A percentile compares a stretch with the other conserved stretches of the same genome.
phyloP scores from a whole-genome alignment of 345 rosid species.

The Populus ilicifolia region DNA sequence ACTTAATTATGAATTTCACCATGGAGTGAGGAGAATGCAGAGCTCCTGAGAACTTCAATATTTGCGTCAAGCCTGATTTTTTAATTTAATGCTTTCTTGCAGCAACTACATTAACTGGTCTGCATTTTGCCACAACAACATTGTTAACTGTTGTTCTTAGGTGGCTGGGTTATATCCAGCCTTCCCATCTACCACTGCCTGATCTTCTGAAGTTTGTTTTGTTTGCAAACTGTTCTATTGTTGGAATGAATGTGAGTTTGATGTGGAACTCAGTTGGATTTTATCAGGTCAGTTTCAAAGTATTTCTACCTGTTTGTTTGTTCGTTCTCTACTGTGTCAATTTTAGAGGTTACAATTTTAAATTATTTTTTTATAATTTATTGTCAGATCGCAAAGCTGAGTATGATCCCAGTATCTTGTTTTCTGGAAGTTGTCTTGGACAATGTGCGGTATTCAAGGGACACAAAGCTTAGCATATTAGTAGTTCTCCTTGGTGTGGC shows the following conservation, averaged over 20 bases:
- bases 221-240: conserved; percentile 94
- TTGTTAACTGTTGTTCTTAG: conserved; percentile 63
- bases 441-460: conserved; percentile 87
- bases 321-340: not conserved
- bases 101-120: conserved; percentile 97
- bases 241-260: conserved; percentile 98
- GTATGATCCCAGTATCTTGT: conserved; percentile 98
- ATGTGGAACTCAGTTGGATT: conserved; percentile 99
- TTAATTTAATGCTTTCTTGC: conserved; percentile 30
- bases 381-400: conserved; percentile 90
- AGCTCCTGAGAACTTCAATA: not conserved
- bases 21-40: not conserved
- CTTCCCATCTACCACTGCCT: conserved; percentile 66
- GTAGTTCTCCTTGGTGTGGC: conserved; percentile 94
- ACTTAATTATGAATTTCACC: not conserved
- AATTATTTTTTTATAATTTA: conserved; percentile 6
- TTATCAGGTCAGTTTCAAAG: conserved; percentile 64
- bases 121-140: conserved; percentile 96
- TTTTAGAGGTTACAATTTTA: conserved; percentile 4
- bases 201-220: conserved; percentile 82
- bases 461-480: conserved; percentile 91
- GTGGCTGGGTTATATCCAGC: conserved; percentile 83
- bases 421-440: conserved; percentile 90
- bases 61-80: conserved; percentile 16
- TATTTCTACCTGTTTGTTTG: not conserved